A percentile compares a stretch with the other conserved stretches of the same genome.
phyloP scores from a whole-genome alignment of 129 eudicot species.

The Rutidosis leptorrhynchoides region DNA sequence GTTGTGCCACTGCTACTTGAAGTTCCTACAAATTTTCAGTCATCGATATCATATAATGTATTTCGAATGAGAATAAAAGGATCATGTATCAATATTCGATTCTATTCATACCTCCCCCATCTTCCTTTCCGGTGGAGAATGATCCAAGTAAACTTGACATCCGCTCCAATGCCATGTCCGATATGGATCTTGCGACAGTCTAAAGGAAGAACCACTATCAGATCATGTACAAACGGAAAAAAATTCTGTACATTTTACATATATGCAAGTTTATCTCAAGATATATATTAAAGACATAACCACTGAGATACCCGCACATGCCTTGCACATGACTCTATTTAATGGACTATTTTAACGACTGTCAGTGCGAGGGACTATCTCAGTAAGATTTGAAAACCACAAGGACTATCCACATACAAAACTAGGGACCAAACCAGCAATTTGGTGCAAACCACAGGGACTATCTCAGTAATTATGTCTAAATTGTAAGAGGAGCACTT shows the following conservation, averaged over 20 bases:
- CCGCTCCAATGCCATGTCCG: slow-evolving; percentile 63
- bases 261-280: slow-evolving; percentile 1
- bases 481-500: no score
- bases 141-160: slow-evolving; percentile 73
- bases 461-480: no score
- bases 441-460: no score
- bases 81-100: slow-evolving; percentile 11
- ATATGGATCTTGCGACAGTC: slow-evolving; percentile 61
- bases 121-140: slow-evolving; percentile 59
- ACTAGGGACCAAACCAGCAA: no score
- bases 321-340: no score
- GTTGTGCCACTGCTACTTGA: not conserved
- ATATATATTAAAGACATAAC: no score
- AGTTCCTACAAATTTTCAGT: not conserved
- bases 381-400: no score
- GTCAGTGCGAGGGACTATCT: no score
- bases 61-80: not conserved
- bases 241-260: not conserved
- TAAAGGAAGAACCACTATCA: slow-evolving; percentile 25
- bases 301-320: no score
- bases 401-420: no score
- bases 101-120: slow-evolving; percentile 42
- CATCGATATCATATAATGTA: not conserved
- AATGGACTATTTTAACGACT: no score
- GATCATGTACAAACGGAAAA: slow-evolving; percentile 10